Conservation (phyloP, 345 rosid species). For the Citrus australasica region DNA sequence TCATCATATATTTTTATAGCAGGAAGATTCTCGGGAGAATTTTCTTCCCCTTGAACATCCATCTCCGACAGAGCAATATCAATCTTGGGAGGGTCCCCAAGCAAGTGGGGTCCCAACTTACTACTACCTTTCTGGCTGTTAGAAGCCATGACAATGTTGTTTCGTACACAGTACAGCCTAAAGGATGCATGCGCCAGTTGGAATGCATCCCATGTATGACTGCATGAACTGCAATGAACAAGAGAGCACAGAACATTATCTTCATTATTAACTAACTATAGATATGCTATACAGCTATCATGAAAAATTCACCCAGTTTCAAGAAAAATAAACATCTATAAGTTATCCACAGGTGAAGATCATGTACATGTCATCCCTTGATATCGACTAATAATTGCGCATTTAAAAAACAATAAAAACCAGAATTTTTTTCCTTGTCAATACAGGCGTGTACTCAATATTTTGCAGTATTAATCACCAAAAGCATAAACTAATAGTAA, state of each 20-base stretch:
- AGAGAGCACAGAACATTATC: conserved; percentile 14
- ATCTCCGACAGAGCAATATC: conserved; percentile 59
- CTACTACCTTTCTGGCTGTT: conserved; percentile 39
- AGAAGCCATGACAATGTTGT: conserved; percentile 33
- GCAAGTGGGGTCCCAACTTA: conserved; percentile 63
- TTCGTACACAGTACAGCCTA: conserved; percentile 63
- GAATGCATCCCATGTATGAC: conserved; percentile 93
- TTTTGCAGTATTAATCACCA: not conserved
- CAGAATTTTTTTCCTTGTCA: not conserved
- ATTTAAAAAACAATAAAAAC: not conserved
- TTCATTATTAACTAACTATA: not conserved
- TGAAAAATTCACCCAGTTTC: conserved; percentile 5
- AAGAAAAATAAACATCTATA: not conserved
- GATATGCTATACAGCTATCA: not conserved
- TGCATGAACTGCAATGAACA: conserved; percentile 67
- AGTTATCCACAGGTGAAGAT: not conserved
- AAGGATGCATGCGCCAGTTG: conserved; percentile 86
- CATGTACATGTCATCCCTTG: not conserved
- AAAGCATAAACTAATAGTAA: not conserved
- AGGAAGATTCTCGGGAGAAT: conserved; percentile 69
- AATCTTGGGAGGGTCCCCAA: conserved; percentile 92
- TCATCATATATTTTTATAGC: conserved; percentile 92
- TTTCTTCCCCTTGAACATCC: conserved; percentile 68
- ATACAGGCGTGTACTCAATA: not conserved
- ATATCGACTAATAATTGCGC: not conserved